phyloP scores from a whole-genome alignment of 1,284 basidiomycete species.

The Moniliophthora roreri region DNA sequence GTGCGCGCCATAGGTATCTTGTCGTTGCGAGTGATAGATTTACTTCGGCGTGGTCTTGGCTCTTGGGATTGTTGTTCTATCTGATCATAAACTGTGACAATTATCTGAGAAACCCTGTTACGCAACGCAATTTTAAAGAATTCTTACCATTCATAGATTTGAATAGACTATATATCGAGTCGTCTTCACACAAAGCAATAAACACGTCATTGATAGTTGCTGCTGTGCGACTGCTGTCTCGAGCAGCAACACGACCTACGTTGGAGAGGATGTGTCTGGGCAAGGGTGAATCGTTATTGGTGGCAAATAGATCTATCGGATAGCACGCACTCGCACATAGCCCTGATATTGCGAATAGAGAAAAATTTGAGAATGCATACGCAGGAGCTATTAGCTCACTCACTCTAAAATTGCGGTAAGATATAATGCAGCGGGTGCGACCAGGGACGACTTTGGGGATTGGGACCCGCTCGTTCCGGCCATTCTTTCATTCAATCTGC shows the following conservation, averaged over 20 bases:
- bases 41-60: conserved; percentile 61
- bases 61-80: conserved; percentile 67
- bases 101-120: conserved; percentile 11
- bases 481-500: conserved; percentile 59
- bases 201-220: conserved; percentile 83
- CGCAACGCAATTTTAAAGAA: too few species aligned
- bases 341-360: conserved; percentile 56
- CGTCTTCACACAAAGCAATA: conserved; percentile 85
- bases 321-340: conserved; percentile 77
- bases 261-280: conserved; percentile 79
- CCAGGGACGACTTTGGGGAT: conserved; percentile 53
- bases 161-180: conserved; percentile 80
- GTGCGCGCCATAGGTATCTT: conserved; percentile 37
- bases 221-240: conserved; percentile 77
- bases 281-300: conserved; percentile 5
- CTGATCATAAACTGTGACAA: conserved; percentile 65
- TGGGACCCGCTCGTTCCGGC: conserved; percentile 34
- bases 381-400: conserved; percentile 33
- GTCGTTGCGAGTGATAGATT: conserved; percentile 58
- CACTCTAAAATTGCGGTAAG: conserved; percentile 92
- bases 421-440: conserved; percentile 86
- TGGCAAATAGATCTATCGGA: conserved; percentile 1
- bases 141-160: conserved; percentile 84
- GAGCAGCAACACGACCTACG: conserved; percentile 78
- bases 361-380: conserved; percentile 23